Evolutionary conservation across 1,139 yeast species (phyloP), one percentile per base, ranked within the genome.

Genomic region (Zygosaccharomyces sapae): DNA sequence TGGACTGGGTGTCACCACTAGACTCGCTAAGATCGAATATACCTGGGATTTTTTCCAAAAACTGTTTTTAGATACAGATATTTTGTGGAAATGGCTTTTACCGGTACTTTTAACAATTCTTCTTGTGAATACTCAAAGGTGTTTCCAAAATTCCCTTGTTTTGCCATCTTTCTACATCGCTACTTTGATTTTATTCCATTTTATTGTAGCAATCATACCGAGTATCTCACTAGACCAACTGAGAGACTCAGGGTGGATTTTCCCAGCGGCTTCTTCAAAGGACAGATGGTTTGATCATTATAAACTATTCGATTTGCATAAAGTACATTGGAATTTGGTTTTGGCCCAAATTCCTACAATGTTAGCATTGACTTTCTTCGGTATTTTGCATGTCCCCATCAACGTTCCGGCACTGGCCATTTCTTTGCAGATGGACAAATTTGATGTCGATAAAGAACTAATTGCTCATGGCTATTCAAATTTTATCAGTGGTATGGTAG

Each of bases 341-440:
- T 48, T 81, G 1, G 72, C 76, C 48, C 88, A 90, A 57, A 53
- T 89, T 12, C 98, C 98, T 5, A 85, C 95, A 4, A 92, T 92
- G 97, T 71, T 92, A 52, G 98, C 98, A 0, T 71, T 92, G 54
- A 90, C 98, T 0, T 92, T 92, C 64, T 92, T 92, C 61, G 98
- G 98, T 4, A 85, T 92, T 38, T 70, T 92, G 46, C 98, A 92
- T 63, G 98, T 92, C 8, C 98, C 98, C 3, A 92, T 92, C 54
- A 92, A 92, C 63, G 97, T 92, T 5, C 98, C 98, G 2, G 97
- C 98, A 0, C 73, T 92, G 47, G 97, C 97, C 0, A 94, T 92
- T 13, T 85, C 96, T 2, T 77, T 86, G 3, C 88, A 89, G 3
- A 86, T 86, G 76, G 92, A 85, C 63, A 69, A 74, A 44, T 79